A percentile compares a stretch with the other conserved stretches of the same genome.
Conservation (phyloP, 768 basidiomycete genomes). For the Rhodotorula kratochvilovae region DNA sequence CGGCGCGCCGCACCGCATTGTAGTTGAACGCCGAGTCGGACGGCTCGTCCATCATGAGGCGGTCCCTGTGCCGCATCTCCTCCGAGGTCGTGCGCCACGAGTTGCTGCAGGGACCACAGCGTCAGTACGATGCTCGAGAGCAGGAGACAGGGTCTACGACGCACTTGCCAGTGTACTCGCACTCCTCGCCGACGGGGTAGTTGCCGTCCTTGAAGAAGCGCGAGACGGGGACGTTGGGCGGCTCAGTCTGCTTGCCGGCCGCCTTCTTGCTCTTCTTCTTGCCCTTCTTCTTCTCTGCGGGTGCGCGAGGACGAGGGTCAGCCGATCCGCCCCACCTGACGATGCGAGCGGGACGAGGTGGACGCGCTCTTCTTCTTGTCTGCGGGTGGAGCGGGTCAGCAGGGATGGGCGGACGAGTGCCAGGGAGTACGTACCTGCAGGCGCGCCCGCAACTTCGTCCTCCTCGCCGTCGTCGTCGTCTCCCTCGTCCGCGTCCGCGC, state of each 20-base stretch:
- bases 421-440: constrained; percentile 21
- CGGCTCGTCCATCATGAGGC: constrained; percentile 63
- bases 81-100: constrained; percentile 81
- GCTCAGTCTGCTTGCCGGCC: constrained; percentile 66
- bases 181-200: constrained; percentile 86
- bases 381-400: neutral
- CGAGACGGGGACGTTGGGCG: constrained; percentile 79
- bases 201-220: constrained; percentile 81
- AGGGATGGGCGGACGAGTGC: neutral
- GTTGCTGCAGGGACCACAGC: constrained; percentile 58
- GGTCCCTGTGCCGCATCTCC: constrained; percentile 80
- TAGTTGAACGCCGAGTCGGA: constrained; percentile 63
- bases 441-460: constrained; percentile 32
- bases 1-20: constrained; percentile 79
- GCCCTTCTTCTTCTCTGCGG: constrained; percentile 65
- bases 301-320: neutral
- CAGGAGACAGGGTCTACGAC: constrained; percentile 47
- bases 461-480: constrained; percentile 44
- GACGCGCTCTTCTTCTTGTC: constrained; percentile 43
- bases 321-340: neutral
- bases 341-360: neutral
- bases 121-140: neutral
- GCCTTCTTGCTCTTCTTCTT: constrained; percentile 76
- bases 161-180: constrained; percentile 86
- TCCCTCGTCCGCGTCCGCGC: neutral